Evolutionary conservation across 73 alveolate genomes (phyloP).

Genomic region (Blepharisma stoltei): DNA sequence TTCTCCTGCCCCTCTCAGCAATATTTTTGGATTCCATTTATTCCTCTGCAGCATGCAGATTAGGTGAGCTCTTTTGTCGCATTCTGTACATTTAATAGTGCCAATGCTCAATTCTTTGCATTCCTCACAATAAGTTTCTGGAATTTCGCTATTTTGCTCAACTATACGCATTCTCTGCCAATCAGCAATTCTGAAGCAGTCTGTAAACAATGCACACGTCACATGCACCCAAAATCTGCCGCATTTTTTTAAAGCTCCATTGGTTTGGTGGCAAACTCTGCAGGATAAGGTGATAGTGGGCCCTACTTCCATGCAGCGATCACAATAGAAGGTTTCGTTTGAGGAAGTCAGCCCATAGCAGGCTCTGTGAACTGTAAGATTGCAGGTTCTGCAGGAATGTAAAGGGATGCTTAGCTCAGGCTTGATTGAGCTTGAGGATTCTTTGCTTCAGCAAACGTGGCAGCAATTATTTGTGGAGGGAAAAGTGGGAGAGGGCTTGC

Average conservation of each 20-base stretch:
- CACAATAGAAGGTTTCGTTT: slow-evolving; percentile 12
- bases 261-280: background rate
- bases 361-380: slow-evolving; percentile 16
- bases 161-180: background rate
- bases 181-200: too few relatives aligned
- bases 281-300: background rate
- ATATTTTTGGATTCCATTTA: too few relatives aligned
- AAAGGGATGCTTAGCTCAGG: background rate
- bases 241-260: slow-evolving; percentile 21
- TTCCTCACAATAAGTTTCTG: background rate
- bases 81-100: slow-evolving; percentile 21
- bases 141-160: background rate
- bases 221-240: background rate
- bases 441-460: slow-evolving; percentile 17
- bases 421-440: background rate
- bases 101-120: background rate
- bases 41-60: background rate
- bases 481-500: too few relatives aligned
- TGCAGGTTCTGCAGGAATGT: slow-evolving; percentile 15
- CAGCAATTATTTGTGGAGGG: background rate
- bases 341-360: slow-evolving; percentile 20
- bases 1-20: background rate
- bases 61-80: slow-evolving; percentile 7
- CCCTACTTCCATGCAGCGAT: slow-evolving; percentile 17
- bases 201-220: background rate